phyloP scores from a whole-genome alignment of 495 filamentous ascomycete species.

The Talaromyces proteolyticus region DNA sequence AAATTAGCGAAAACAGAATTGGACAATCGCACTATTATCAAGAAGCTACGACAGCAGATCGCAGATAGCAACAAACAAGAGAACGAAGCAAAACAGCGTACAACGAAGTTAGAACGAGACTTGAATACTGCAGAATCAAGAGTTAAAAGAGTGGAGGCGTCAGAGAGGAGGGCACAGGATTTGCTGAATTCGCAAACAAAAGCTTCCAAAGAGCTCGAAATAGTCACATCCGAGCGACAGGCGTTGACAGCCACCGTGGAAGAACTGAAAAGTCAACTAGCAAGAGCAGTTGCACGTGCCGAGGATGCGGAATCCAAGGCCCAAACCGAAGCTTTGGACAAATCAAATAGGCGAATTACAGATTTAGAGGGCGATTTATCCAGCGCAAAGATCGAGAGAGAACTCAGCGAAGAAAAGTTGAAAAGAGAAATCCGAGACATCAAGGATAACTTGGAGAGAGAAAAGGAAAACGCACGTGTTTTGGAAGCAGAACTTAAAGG shows the following conservation, averaged over 20 bases:
- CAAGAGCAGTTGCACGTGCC: conserved; percentile 59
- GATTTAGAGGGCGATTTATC: conserved; percentile 72
- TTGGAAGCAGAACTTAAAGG: conserved; percentile 74
- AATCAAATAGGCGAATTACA: conserved; percentile 56
- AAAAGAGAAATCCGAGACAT: conserved; percentile 64
- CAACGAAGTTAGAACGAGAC: conserved; percentile 64
- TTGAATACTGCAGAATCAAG: conserved; percentile 50
- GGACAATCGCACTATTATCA: conserved; percentile 74
- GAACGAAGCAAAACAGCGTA: conserved; percentile 40
- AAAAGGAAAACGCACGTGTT: conserved; percentile 63
- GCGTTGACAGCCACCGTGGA: conserved; percentile 58
- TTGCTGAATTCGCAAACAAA: conserved; percentile 58
- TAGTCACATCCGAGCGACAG: conserved; percentile 57
- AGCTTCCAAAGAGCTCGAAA: conserved; percentile 65
- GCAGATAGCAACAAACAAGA: conserved; percentile 47
- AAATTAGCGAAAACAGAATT: conserved; percentile 81
- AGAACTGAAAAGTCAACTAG: conserved; percentile 65
- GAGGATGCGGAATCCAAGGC: conserved; percentile 62
- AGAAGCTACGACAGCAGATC: conserved; percentile 71
- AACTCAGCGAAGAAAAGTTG: conserved; percentile 60
- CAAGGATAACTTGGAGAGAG: conserved; percentile 65
- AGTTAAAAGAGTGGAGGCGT: conserved; percentile 56
- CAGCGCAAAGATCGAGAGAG: conserved; percentile 69
- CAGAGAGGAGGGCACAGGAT: conserved; percentile 61
- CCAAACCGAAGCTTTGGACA: conserved; percentile 62